Evolutionary conservation across 805 yeast genomes (phyloP).

Genomic region (Starmera amethionina): DNA sequence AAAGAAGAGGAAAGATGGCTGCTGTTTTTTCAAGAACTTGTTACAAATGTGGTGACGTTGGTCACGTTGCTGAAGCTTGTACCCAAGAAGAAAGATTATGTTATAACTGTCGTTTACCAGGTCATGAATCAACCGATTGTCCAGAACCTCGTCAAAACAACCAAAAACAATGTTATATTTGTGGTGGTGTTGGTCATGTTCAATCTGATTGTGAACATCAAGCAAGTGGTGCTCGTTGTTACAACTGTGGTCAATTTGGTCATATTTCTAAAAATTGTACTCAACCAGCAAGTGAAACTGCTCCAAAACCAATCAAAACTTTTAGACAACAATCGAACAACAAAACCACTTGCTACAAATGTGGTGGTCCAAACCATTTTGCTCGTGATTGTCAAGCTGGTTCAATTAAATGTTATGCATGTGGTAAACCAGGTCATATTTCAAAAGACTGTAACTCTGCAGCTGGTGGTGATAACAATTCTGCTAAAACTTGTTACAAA

Average conservation of each 20-base stretch:
- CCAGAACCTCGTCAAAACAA: constrained; percentile 79
- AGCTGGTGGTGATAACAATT: constrained; percentile 34
- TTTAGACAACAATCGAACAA: constrained; percentile 12
- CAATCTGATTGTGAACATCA: constrained; percentile 70
- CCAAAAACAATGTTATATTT: constrained; percentile 85
- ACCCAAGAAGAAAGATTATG: constrained; percentile 77
- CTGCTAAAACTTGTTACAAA: constrained; percentile 30
- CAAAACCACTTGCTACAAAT: constrained; percentile 65
- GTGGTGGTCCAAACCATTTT: constrained; percentile 90
- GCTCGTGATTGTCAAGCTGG: constrained; percentile 80
- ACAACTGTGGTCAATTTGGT: constrained; percentile 68
- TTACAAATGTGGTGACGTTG: constrained; percentile 87
- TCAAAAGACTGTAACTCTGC: constrained; percentile 69
- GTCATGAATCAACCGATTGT: constrained; percentile 84
- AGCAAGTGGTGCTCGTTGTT: constrained; percentile 56
- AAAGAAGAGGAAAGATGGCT: constrained; percentile 12
- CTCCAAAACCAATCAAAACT: constrained; percentile 7
- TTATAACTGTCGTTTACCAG: constrained; percentile 86
- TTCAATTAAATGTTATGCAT: constrained; percentile 76
- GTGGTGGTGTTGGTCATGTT: constrained; percentile 87
- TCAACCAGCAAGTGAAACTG: constrained; percentile 27
- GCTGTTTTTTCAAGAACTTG: constrained; percentile 60
- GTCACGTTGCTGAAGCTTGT: constrained; percentile 87
- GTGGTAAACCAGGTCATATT: constrained; percentile 86
- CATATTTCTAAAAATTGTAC: constrained; percentile 76